phyloP scores from a whole-genome alignment of 441 rosid genomes.

The Eutrema salsugineum region DNA sequence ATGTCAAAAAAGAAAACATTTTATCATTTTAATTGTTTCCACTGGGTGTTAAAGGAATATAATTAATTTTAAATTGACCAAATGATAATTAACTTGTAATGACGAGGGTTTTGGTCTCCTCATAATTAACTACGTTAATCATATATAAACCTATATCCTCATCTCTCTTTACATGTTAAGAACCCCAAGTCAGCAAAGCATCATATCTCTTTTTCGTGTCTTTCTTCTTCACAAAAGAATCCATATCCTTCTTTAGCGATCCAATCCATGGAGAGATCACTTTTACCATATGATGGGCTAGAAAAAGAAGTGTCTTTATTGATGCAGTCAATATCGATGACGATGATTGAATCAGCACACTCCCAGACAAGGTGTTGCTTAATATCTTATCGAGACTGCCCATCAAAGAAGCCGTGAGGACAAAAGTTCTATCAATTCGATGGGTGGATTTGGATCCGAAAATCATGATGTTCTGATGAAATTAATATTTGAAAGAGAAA shows the following conservation, averaged over 20 bases:
- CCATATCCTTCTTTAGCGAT: neutral
- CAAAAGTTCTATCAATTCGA: neutral
- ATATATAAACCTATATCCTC: neutral
- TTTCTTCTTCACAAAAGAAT: neutral
- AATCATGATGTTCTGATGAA: too few relatives aligned
- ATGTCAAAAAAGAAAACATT: too few relatives aligned
- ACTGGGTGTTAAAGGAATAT: too few relatives aligned
- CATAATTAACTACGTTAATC: neutral
- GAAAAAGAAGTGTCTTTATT: neutral
- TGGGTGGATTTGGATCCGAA: constrained; percentile 11
- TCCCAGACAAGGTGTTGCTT: neutral
- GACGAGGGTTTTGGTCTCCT: neutral
- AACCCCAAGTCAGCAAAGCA: neutral
- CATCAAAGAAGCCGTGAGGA: neutral
- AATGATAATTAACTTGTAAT: too few relatives aligned
- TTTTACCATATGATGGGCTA: neutral
- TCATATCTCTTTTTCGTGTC: neutral
- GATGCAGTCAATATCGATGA: neutral
- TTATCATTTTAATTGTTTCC: too few relatives aligned
- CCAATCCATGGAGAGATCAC: neutral
- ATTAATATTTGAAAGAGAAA: too few relatives aligned
- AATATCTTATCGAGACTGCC: neutral
- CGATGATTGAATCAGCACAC: neutral
- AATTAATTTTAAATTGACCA: neutral
- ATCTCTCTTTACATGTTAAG: too few relatives aligned